Base-by-base conservation (phyloP, 805 yeast genomes). In the Candida chauliodis region DNA sequence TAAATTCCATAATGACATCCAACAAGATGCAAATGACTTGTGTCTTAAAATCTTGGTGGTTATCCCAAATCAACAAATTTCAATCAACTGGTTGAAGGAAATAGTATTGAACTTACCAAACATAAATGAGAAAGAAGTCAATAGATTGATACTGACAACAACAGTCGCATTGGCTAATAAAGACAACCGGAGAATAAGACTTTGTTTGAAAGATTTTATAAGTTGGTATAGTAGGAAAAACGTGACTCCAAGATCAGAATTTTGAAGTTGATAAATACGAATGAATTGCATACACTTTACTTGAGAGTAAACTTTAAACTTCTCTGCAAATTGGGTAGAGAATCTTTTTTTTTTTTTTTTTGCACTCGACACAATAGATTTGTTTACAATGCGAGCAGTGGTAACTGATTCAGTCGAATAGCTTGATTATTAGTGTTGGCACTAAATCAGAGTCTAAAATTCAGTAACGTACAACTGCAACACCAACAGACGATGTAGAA, bases 181-280 rank as follows among this genome's bases (percentile, higher is more conserved):
- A 50, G 90, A 88, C 58, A 79, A 71, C 57, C 75, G 91, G 56
- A 75, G 86, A 46, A 78, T 87, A 18, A 75, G 95, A 50, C 67
- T 78, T 3, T 73, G 84, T 31, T 65, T 90, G 38, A 76, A 79
- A 51, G 91, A 84, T 54, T 91, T 90, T 55, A 78, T 86, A 27
- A 78, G 73, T 38, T 85, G 96, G 93, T 89, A 87, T 60, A 64
- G 81, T 22, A 69, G 95, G 49, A 83, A 87, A 56, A 84, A 86
- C 50, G 74, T 86, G 16, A 71, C 45, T 8, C 60, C 60, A 21
- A 49, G 67, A 42, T 40, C 54, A 8, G 59, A 56, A 40, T 56
- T 56, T 38, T 51, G 42, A 36, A 3, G 8, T 31, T 17, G 14
- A 15, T 19, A 14, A 7, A 20, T 30, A 10, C 14, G 8, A 26